Evolutionary conservation across 192 early-diverging fungal genomes (phyloP).

Genomic region (Lobulomyces angularis): DNA sequence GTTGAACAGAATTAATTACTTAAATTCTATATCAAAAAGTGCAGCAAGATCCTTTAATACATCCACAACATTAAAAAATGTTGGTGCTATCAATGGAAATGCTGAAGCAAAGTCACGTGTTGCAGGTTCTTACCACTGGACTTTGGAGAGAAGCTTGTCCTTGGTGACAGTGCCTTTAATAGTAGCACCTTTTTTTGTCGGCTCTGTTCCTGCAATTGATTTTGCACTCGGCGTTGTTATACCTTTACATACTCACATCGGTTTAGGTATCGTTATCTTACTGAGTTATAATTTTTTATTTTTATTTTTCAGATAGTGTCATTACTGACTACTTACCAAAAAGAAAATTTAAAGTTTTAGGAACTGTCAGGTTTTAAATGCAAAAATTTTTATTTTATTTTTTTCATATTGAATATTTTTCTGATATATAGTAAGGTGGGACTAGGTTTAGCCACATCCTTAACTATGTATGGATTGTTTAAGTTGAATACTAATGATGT

Average conservation of each 20-base stretch:
- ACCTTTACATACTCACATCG: constrained; percentile 83
- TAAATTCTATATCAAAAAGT: too few relatives aligned
- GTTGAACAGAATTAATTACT: too few relatives aligned
- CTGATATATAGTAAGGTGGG: constrained; percentile 49
- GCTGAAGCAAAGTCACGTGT: constrained; percentile 35
- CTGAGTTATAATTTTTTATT: too few relatives aligned
- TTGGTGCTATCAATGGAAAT: too few relatives aligned
- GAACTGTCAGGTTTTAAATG: background rate
- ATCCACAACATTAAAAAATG: too few relatives aligned
- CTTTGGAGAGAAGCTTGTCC: constrained; percentile 78
- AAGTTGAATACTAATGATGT: constrained; percentile 93
- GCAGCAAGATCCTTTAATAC: too few relatives aligned
- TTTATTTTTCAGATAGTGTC: too few relatives aligned
- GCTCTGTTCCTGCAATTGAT: constrained; percentile 81
- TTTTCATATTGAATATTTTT: constrained; percentile 11
- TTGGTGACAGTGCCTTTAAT: constrained; percentile 64
- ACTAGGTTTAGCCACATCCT: constrained; percentile 57
- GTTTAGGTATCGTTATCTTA: constrained; percentile 52
- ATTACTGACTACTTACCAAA: constrained; percentile 71
- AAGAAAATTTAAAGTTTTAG: constrained; percentile 41
- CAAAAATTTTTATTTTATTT: background rate
- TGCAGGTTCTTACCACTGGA: constrained; percentile 93
- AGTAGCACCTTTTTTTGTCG: constrained; percentile 59
- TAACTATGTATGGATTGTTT: constrained; percentile 74
- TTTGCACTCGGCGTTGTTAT: constrained; percentile 78